phyloP scores from a whole-genome alignment of 192 early-diverging fungal genomes.

The Ramicandelaber brevisporus region DNA sequence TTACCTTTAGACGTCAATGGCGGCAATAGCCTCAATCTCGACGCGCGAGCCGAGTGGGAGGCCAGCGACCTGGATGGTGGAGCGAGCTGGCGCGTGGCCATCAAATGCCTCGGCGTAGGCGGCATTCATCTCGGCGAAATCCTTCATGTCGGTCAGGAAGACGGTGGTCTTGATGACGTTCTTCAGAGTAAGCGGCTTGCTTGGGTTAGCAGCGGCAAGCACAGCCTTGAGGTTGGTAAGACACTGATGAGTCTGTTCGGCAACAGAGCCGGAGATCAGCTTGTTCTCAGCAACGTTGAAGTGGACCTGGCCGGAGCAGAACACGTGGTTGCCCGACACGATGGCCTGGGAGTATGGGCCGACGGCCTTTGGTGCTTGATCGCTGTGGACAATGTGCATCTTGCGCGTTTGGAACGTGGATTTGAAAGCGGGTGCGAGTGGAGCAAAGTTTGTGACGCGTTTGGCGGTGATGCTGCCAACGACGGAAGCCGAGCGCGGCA shows the following conservation, averaged over 20 bases:
- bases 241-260: conserved; percentile 45
- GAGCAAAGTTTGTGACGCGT: background rate
- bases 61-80: conserved; percentile 70
- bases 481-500: background rate
- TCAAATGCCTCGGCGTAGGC: conserved; percentile 56
- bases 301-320: conserved; percentile 50
- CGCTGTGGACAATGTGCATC: conserved; percentile 22
- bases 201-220: conserved; percentile 51
- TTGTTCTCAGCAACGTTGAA: conserved; percentile 52
- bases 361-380: conserved; percentile 37
- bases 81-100: conserved; percentile 36
- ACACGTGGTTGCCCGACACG: conserved; percentile 58
- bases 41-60: conserved; percentile 76
- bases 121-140: conserved; percentile 79
- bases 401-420: conserved; percentile 8
- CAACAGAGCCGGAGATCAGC: conserved; percentile 38
- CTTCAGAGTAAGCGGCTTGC: conserved; percentile 36
- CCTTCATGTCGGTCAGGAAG: conserved; percentile 76
- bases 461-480: background rate
- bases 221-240: conserved; percentile 69
- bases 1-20: too few relatives aligned
- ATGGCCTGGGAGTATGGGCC: conserved; percentile 68
- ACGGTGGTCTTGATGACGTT: conserved; percentile 92
- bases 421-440: too few relatives aligned
- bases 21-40: conserved; percentile 83